Conservation (phyloP, 257 asterid genomes). For the Solanum pimpinellifolium region DNA sequence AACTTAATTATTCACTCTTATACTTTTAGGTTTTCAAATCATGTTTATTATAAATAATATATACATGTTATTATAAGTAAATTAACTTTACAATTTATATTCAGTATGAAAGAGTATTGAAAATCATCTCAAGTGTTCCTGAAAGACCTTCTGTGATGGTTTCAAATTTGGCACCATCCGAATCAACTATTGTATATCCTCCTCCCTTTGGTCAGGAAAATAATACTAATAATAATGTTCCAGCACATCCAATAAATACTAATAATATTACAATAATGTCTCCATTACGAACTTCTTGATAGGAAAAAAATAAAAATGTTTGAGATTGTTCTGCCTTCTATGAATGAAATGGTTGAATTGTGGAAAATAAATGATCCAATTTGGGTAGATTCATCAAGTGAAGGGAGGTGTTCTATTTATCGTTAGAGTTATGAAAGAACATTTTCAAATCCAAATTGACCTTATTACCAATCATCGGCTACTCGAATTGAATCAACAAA, state of each 20-base stretch:
- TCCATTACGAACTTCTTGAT: conserved; percentile 3
- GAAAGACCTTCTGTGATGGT: conserved; percentile 8
- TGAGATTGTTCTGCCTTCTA: conserved; percentile 32
- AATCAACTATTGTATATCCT: neutral
- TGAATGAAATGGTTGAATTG: neutral
- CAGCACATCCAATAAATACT: neutral
- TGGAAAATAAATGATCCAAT: conserved; percentile 41
- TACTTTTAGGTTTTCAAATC: neutral
- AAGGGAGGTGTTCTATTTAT: conserved; percentile 36
- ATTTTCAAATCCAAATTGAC: conserved; percentile 22
- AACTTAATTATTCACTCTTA: neutral
- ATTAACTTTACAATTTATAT: neutral
- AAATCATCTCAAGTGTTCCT: conserved; percentile 14
- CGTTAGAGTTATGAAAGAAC: conserved; percentile 37
- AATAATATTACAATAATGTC: neutral
- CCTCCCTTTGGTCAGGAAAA: neutral
- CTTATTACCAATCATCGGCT: conserved; percentile 9
- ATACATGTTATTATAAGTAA: neutral
- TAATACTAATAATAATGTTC: neutral
- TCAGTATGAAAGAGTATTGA: conserved; percentile 22
- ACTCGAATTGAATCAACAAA: conserved; percentile 60
- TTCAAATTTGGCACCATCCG: neutral
- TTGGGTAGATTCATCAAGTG: conserved; percentile 32
- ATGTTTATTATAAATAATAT: neutral
- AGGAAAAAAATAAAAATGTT: conserved; percentile 20